phyloP scores from a whole-genome alignment of 164 flowering plant species.

The Sextonia rubra region DNA sequence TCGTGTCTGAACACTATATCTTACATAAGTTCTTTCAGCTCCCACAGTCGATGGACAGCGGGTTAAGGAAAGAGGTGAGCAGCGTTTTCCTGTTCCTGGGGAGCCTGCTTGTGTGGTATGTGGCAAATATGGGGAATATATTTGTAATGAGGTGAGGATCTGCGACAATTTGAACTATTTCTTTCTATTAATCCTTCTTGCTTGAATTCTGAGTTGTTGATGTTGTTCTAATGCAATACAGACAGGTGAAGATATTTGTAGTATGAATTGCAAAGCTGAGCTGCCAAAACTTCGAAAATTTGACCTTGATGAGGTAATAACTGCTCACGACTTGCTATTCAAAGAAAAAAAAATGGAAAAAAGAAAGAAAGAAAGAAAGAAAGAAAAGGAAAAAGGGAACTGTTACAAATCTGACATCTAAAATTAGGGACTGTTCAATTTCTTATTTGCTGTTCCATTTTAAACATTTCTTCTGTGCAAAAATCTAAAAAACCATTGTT shows the following conservation, averaged over 20 bases:
- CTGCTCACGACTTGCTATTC: not conserved
- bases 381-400: no score
- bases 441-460: not conserved
- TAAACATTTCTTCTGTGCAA: not conserved
- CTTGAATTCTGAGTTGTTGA: not conserved
- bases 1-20: not conserved
- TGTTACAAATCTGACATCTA: not conserved
- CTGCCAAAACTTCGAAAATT: conserved; percentile 32
- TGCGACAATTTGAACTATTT: not conserved
- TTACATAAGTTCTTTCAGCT: conserved; percentile 20
- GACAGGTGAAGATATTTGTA: conserved; percentile 93
- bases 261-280: conserved; percentile 78
- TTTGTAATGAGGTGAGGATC: conserved; percentile 61
- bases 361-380: no score
- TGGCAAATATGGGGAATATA: conserved; percentile 88
- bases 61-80: conserved; percentile 57
- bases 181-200: not conserved
- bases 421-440: not conserved
- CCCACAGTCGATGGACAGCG: conserved; percentile 26
- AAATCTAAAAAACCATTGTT: not conserved
- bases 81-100: conserved; percentile 71
- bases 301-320: conserved; percentile 32
- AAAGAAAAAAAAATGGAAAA: no score
- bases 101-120: conserved; percentile 84
- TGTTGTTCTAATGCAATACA: conserved; percentile 22